Evolutionary conservation across 1,284 basidiomycete species (phyloP), one percentile per base, ranked within the genome.

Genomic region (Trichosporon coremiiforme): DNA sequence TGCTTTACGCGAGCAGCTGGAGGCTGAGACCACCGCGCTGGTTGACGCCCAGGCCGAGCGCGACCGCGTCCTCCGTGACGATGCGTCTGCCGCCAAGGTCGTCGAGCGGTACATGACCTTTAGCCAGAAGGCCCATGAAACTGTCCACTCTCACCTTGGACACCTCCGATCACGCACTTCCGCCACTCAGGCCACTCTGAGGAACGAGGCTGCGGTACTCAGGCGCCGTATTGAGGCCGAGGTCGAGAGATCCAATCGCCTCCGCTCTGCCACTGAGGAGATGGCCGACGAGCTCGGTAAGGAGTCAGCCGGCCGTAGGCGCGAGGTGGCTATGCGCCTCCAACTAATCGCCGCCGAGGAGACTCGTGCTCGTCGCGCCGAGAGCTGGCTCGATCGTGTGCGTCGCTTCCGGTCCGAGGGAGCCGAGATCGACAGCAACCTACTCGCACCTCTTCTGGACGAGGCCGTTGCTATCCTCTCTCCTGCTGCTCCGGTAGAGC

Each of bases 41-140:
- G 76, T 82, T n/a, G 73, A 76, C 15, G 88, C 86, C 0, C 85
- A 86, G 65, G 81, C 85, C 1, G 88, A 90, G 72, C 82, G 91
- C n/a, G 87, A 91, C 68, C 86, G 72, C 20, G 71, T 85, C 72
- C 83, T 86, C 70, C 81, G 89, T n/a, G 91, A 94, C 71, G 92
- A 94, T 72, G 87, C 86, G 13, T 88, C 89, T 1, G 92, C 93
- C 0, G 89, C 90, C 12, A 91, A 90, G 77, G 92, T 94, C 86
- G 92, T 94, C 35, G 90, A 92, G 67, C 87, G 92, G 64, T 95
- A 95, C 81, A 95, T 94, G 93, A 91, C 90, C 75, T 95, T 94
- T 81, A 93, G 92, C 1, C 93, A 95, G 80, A 86, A 89, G 20
- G 89, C 91, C 8, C 91, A 90, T 13, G 87, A 91, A 68, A 83